Evolutionary conservation across 306 rosid species (phyloP).

Genomic region (Cucumis hystrix): DNA sequence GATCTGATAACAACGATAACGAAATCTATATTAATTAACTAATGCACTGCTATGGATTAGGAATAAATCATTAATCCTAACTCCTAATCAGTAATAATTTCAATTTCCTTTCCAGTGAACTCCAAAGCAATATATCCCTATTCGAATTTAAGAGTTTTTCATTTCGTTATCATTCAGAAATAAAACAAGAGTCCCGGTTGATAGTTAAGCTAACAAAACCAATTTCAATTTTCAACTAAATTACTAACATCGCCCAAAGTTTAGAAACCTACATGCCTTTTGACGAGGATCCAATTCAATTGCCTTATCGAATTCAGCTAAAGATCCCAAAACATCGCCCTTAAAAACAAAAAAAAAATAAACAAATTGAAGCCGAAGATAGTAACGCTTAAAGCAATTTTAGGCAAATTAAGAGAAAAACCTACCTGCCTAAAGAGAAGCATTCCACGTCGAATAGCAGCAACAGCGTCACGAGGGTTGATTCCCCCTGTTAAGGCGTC

Average conservation of each 20-base stretch:
- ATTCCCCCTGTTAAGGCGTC: slow-evolving; percentile 61
- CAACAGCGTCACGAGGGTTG: slow-evolving; percentile 49
- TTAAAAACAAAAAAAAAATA: slow-evolving; percentile 14
- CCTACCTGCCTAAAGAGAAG: slow-evolving; percentile 59
- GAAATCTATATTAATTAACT: slow-evolving; percentile 8
- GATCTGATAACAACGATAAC: slow-evolving; percentile 47
- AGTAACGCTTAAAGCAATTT: neutral
- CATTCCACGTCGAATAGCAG: slow-evolving; percentile 73
- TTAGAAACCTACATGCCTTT: slow-evolving; percentile 61
- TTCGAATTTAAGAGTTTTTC: neutral
- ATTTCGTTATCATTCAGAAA: neutral
- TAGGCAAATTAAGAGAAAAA: neutral
- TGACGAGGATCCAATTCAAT: slow-evolving; percentile 81
- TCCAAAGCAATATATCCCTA: neutral
- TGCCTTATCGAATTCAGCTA: slow-evolving; percentile 76
- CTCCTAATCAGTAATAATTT: neutral
- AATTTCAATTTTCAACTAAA: slow-evolving; percentile 1
- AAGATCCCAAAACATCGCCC: slow-evolving; percentile 71
- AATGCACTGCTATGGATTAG: neutral
- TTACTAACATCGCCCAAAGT: neutral
- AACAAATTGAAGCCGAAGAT: neutral
- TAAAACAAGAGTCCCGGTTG: neutral
- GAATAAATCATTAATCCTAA: neutral
- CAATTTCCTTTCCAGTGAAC: neutral
- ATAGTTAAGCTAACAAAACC: neutral